Percentiles rank a stretch among this genome's conserved stretches.
These are phyloP conservation scores for Trifolium subterraneum DNA, from an alignment of 306 rosid species.

Conservation along the genomic window DNA sequence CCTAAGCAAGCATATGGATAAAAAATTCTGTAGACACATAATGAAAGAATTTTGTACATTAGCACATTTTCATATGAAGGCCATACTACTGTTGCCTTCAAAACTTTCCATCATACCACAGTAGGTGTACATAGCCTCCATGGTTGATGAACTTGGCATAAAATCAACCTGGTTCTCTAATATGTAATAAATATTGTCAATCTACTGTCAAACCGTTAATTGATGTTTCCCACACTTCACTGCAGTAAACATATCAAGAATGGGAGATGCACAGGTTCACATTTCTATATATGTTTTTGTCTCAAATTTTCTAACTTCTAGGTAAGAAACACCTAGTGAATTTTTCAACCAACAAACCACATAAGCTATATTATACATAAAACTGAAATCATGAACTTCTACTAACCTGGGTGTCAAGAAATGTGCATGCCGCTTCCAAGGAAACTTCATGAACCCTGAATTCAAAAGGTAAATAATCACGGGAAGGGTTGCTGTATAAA, in stretches of 20 bases:
- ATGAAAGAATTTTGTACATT: constrained; percentile 23
- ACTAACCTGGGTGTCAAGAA: constrained; percentile 97
- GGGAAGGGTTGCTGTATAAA: constrained; percentile 71
- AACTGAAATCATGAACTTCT: constrained; percentile 34
- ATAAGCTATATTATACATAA: constrained; percentile 20
- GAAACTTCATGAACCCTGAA: constrained; percentile 98
- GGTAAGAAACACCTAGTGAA: constrained; percentile 9
- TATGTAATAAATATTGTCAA: not conserved
- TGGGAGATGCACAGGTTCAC: constrained; percentile 7
- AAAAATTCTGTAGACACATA: constrained; percentile 11
- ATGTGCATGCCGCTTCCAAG: constrained; percentile 93
- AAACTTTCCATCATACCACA: constrained; percentile 23
- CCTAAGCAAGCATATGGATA: constrained; percentile 1
- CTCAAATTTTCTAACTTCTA: constrained; percentile 4
- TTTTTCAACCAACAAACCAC: constrained; percentile 28
- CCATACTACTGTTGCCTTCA: not conserved
- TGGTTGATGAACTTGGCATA: constrained; percentile 3
- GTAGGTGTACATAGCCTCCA: not conserved
- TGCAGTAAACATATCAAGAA: not conserved
- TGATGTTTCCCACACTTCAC: constrained; percentile 17
- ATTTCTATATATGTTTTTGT: not conserved
- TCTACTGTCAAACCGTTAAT: not conserved
- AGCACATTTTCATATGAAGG: constrained; percentile 13
- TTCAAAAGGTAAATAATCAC: constrained; percentile 97
- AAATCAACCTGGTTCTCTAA: constrained; percentile 2